phyloP scores from a whole-genome alignment of 495 filamentous ascomycete genomes.

The Penicilliopsis zonata region DNA sequence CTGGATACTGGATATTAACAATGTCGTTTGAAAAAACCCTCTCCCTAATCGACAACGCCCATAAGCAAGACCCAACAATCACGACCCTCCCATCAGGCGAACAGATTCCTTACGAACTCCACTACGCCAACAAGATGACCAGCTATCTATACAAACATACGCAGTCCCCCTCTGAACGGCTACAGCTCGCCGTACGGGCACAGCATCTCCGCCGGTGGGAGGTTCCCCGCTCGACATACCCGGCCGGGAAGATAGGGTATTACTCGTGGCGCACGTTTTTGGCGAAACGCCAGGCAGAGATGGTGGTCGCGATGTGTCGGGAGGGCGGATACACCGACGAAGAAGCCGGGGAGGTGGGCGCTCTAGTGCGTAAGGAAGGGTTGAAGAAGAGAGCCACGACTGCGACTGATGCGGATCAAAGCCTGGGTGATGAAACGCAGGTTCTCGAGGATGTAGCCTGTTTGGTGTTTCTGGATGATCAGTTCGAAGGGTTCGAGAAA shows the following conservation, averaged over 20 bases:
- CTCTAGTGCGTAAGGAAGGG: slow-evolving; percentile 54
- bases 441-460: slow-evolving; percentile 75
- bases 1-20: too few relatives aligned
- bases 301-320: slow-evolving; percentile 41
- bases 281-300: slow-evolving; percentile 56
- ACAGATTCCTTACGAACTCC: slow-evolving; percentile 56
- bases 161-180: slow-evolving; percentile 45
- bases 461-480: slow-evolving; percentile 75
- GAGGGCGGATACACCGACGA: slow-evolving; percentile 34
- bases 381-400: slow-evolving; percentile 32
- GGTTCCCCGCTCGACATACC: slow-evolving; percentile 56
- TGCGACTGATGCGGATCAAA: slow-evolving; percentile 26
- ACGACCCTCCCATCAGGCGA: slow-evolving; percentile 8
- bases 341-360: slow-evolving; percentile 41
- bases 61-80: slow-evolving; percentile 52
- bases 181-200: slow-evolving; percentile 64
- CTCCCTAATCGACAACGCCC: slow-evolving; percentile 57
- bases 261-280: slow-evolving; percentile 61
- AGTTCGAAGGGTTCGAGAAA: slow-evolving; percentile 65
- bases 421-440: slow-evolving; percentile 50
- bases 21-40: slow-evolving; percentile 38
- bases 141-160: slow-evolving; percentile 44
- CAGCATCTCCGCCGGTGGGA: slow-evolving; percentile 80
- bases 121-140: slow-evolving; percentile 72
- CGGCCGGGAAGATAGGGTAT: slow-evolving; percentile 58